Percentiles rank a stretch among this genome's conserved stretches.
phyloP scores from a whole-genome alignment of 2,329 filamentous ascomycete genomes.

The Colletotrichum sublineola region DNA sequence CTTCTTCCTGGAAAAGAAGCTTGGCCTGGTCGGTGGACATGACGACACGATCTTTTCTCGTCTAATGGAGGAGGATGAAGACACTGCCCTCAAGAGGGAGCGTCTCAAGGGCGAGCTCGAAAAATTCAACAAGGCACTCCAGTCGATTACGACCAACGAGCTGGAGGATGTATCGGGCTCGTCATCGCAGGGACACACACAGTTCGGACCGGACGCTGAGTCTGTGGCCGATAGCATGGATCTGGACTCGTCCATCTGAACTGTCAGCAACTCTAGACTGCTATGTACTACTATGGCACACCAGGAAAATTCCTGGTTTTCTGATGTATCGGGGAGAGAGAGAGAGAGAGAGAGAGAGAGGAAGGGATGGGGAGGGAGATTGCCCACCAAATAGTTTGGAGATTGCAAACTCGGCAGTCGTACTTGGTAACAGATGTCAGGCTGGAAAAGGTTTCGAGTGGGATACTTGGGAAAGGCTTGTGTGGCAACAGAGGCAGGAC shows the following conservation, averaged over 20 bases:
- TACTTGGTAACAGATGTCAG: not conserved
- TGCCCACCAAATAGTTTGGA: not conserved
- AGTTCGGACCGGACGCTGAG: slow-evolving; percentile 21
- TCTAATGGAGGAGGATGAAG: slow-evolving; percentile 64
- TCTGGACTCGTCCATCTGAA: slow-evolving; percentile 17
- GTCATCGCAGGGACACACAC: slow-evolving; percentile 17
- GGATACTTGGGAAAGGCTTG: not conserved
- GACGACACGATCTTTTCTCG: slow-evolving; percentile 52
- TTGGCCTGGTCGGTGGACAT: slow-evolving; percentile 55
- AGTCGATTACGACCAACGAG: slow-evolving; percentile 63
- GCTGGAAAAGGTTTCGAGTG: not conserved
- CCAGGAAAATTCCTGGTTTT: not conserved
- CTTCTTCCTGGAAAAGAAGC: slow-evolving; percentile 58
- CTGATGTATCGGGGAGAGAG: not conserved
- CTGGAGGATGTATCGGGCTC: slow-evolving; percentile 47
- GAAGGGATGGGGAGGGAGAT: not conserved
- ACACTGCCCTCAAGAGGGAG: slow-evolving; percentile 57
- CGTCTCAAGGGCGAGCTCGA: slow-evolving; percentile 58
- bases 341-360: not conserved
- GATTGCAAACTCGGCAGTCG: not conserved
- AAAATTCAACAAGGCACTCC: slow-evolving; percentile 62
- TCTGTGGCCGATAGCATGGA: slow-evolving; percentile 36
- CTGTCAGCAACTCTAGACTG: not conserved
- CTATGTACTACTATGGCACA: not conserved
- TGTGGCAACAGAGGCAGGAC: not conserved